Percentiles rank a stretch among this genome's conserved stretches.
phyloP scores from a whole-genome alignment of 768 basidiomycete genomes.

The Chlorophyllum brunneum region DNA sequence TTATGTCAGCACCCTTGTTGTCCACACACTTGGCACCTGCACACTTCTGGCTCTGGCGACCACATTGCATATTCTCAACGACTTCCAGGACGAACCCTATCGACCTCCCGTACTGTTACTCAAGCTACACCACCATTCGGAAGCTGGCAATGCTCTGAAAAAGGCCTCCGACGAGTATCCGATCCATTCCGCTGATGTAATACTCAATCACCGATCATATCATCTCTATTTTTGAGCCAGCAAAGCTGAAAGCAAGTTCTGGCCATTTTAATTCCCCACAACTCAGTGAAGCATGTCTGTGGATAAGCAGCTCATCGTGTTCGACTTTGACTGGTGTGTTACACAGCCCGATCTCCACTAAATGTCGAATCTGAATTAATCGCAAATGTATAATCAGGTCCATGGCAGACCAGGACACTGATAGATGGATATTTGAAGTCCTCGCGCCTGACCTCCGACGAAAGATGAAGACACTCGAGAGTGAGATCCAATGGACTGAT shows the following conservation, averaged over 20 bases:
- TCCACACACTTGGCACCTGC: not conserved
- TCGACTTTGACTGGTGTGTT: slow-evolving; percentile 92
- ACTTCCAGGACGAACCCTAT: too few species aligned
- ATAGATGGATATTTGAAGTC: slow-evolving; percentile 90
- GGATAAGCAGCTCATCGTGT: slow-evolving; percentile 75
- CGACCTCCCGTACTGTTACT: too few species aligned
- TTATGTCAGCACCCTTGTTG: slow-evolving; percentile 22
- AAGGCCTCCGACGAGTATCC: too few species aligned
- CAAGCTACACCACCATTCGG: too few species aligned
- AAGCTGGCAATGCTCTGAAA: too few species aligned
- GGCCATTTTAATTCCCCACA: not conserved
- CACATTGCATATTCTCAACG: too few species aligned
- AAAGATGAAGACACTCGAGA: slow-evolving; percentile 67
- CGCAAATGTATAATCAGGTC: slow-evolving; percentile 48
- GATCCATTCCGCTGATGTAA: not conserved
- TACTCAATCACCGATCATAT: not conserved
- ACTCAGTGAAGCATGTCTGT: slow-evolving; percentile 18
- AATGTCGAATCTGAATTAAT: not conserved
- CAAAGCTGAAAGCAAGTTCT: slow-evolving; percentile 11
- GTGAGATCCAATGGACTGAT: slow-evolving; percentile 85
- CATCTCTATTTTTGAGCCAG: slow-evolving; percentile 3
- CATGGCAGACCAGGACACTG: slow-evolving; percentile 93
- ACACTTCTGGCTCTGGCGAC: too few species aligned
- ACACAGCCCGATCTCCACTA: not conserved
- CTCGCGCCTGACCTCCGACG: slow-evolving; percentile 81